Base-by-base conservation (phyloP, 1,284 basidiomycete genomes). In the Moniliella sp. region DNA sequence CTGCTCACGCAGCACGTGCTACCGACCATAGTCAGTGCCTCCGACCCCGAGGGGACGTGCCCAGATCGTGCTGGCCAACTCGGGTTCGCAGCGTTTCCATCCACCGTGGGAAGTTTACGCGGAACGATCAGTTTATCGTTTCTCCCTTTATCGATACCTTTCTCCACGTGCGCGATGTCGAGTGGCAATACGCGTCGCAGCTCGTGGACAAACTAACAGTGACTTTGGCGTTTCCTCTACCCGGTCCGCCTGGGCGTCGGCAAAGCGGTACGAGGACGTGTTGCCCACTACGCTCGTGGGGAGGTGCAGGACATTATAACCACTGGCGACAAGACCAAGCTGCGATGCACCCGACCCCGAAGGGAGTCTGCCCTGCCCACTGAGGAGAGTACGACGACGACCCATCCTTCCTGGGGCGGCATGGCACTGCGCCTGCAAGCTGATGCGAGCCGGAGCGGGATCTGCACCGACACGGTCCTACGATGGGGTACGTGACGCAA, bases 401-500 rank as follows among this genome's bases (percentile, higher is more conserved):
- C n/a, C n/a, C n/a, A n/a, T n/a, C n/a, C n/a, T n/a, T n/a, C n/a
- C n/a, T 10, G 36, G 33, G 25, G 40, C 40, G 25, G 25, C 43
- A 1, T 35, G 37, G 18, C 30, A 28, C 25, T 51, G 8, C 44
- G 48, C 28, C 39, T 33, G 23, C 43, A 42, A 11, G 46, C 47
- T 12, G 45, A 39, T 14, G 35, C 25, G 35, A 27, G 35, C n/a
- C n/a, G n/a, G n/a, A n/a, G n/a, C n/a, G n/a, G n/a, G n/a, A n/a
- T n/a, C 42, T 25, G 35, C 34, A 15, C 21, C 40, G 30, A 34
- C 36, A 25, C 40, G 34, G 15, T 40, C 33, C 38, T 15, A 50
- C 50, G 12, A 32, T 58, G 0, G 55, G 55, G n/a, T 58, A 58
- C 25, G 46, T 53, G n/a, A 58, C 55, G n/a, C 43, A 45, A 3